Base-by-base conservation (phyloP, 345 rosid species). In the Lumnitzera racemosa region DNA sequence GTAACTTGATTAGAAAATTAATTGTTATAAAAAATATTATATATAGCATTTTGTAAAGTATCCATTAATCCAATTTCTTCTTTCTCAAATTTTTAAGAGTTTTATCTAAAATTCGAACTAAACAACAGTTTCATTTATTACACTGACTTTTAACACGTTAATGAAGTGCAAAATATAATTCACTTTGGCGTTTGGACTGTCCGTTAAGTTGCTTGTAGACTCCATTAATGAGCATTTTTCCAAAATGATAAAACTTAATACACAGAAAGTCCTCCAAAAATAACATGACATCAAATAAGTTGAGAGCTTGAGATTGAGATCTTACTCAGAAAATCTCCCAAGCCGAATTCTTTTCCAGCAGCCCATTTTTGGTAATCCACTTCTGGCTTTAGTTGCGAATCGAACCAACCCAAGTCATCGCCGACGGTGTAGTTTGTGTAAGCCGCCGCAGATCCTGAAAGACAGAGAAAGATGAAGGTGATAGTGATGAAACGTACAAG, bases 251-350 rank as follows among this genome's bases (percentile, higher is more conserved):
- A 57, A 14, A 14, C 46, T 12, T 13, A 7, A 59, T 8, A 23
- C n/a, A 43, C 49, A 46, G 1, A 2, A 11, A 46, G n/a, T 8
- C 31, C 15, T 13, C n/a, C 17, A 9, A n/a, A 24, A 47, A 47
- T 15, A 15, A 6, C 43, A 24, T 4, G n/a, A 46, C 17, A 47
- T 23, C 47, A 53, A 5, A 15, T 24, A 46, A 11, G 55, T 15
- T 29, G 59, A 20, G 57, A 13, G 7, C 91, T 80, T 20, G 20
- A 20, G 20, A 20, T 15, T 29, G 59, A 20, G 57, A 13, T 4
- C 91, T 80, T 88, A 90, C 99, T 67, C 69, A 94, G 95, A 72
- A 94, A 88, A 81, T 94, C 97, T 61, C 99, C 99, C 68, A 94
- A 61, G 70, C 81, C 75, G 82, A 94, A 94, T 65, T 69, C 68